Percentiles rank a stretch among this genome's conserved stretches.
Evolutionary conservation across 768 basidiomycete genomes (phyloP).

Genomic region (Termitomyces titanicus): DNA sequence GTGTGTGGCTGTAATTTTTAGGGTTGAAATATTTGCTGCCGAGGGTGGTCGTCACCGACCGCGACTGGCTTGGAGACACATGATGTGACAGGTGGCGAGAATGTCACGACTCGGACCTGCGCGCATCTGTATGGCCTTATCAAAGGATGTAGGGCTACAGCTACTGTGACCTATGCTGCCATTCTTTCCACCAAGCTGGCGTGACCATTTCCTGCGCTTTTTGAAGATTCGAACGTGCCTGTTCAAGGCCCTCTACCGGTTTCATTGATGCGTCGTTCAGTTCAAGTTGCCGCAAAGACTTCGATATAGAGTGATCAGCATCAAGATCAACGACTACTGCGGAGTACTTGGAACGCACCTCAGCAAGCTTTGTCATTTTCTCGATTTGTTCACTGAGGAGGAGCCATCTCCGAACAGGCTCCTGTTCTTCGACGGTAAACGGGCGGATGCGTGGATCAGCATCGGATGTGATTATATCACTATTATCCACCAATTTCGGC

Average conservation of each 20-base stretch:
- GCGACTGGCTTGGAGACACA: background rate
- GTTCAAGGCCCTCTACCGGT: slow-evolving; percentile 17
- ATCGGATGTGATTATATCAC: slow-evolving; percentile 23
- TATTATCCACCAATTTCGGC: slow-evolving; percentile 15
- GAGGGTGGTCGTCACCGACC: too few relatives aligned
- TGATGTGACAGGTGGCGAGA: slow-evolving; percentile 3
- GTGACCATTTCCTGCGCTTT: slow-evolving; percentile 18
- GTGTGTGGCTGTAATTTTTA: too few relatives aligned
- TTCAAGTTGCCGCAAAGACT: background rate
- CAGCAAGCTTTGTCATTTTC: slow-evolving; percentile 6
- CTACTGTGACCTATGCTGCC: slow-evolving; percentile 9
- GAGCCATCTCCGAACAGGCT: slow-evolving; percentile 33
- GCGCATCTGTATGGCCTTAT: too few relatives aligned
- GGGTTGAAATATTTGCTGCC: too few relatives aligned
- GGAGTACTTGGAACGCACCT: slow-evolving; percentile 2
- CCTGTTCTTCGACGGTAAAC: slow-evolving; percentile 33
- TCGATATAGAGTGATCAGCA: background rate
- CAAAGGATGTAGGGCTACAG: background rate
- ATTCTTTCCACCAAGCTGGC: slow-evolving; percentile 29
- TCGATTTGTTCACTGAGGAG: slow-evolving; percentile 27
- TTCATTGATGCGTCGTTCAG: too few relatives aligned
- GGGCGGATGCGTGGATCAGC: slow-evolving; percentile 40
- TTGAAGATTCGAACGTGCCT: slow-evolving; percentile 8
- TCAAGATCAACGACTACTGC: background rate
- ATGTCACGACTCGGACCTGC: background rate